Evolutionary conservation across 106 monocot genomes (phyloP), one percentile per base, ranked within the genome.

Genomic region (Phalaenopsis aphrodite): DNA sequence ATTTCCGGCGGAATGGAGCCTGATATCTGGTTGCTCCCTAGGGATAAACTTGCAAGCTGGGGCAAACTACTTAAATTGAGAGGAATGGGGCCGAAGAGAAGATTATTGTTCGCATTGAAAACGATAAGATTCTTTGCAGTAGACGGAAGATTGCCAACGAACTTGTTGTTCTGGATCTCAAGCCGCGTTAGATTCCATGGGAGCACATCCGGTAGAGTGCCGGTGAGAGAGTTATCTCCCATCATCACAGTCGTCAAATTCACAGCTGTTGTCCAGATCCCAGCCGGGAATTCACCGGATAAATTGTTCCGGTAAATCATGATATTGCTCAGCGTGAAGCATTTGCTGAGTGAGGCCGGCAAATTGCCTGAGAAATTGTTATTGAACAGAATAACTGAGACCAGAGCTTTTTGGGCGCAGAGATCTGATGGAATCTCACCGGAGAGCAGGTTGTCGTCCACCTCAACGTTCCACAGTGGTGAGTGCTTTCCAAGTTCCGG

Each of bases 341-440:
- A 94, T 6, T 68, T 64, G 11, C 86, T 88, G 68, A 99, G 88
- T 3, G 88, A 77, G 15, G 76, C 81, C 42, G 92, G 98, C 1
- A 99, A 65, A 1, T 7, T 79, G 5, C 94, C 98, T 5, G 79
- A 85, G 77, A 99, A 57, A 19, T 85, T 84, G 79, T 95, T 99
- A 69, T 87, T 45, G 61, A 66, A 89, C 18, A 88, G 88, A 2
- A 82, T 49, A 42, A 94, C 21, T 5, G 81, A 84, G 0, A 49
- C 37, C 4, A 95, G 68, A 8, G 4, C 43, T 11, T 81, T 79
- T 0, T 39, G 17, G 0, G 76, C 56, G 75, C 97, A 98, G 3
- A 98, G 79, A 56, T 79, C 21, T 12, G 82, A 55, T 18, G 89
- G 89, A 9, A 89, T 19, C 75, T 82, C 61, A 21, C 87, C 87